Base-by-base conservation (phyloP, 495 filamentous ascomycete genomes). In the Penicillium chermesinum region DNA sequence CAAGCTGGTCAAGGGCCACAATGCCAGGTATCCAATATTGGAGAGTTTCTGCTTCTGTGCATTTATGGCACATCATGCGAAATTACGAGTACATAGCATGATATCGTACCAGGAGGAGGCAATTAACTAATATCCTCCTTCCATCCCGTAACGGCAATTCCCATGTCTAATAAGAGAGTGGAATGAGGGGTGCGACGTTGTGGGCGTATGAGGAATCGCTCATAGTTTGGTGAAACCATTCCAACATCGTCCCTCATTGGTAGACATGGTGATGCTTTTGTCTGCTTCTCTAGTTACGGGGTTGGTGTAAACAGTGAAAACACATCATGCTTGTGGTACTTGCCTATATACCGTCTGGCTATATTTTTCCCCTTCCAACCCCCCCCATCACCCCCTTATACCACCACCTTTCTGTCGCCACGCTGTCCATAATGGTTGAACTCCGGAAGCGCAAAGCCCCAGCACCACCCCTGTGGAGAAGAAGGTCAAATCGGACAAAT, bases 391-490 rank as follows among this genome's bases (percentile, higher is more conserved):
- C 38, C 15, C 27, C 22, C 6, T 27, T 17, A 33, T 34, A 17
- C 15, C 30, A 36, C 38, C 21, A 38, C 18, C 13, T 12, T 15
- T 46, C 21, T 18, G 2, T 14, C 21, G 4, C 3, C 25, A 17
- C 18, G 16, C 20, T 1, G 13, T 13, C 22, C 54, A 58, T 19
- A n/a, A 79, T 79, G 75, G 71, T 76, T 47, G 85, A 88, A 71
- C 74, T 88, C 33, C 78, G 86, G 64, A 89, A 89, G 73, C 82
- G 86, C 72, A 88, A 87, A 67, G 79, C 84, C 43, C 73, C 77
- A 37, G 59, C 65, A 38, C 73, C 76, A 48, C 75, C 80, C 71
- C 73, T 35, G 68, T 74, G 20, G 72, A 76, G 17, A 85, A 81
- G 55, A 80, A 74, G 66, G 7, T 14, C n/a, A 46, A 46, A 46